Evolutionary conservation across 768 basidiomycete genomes (phyloP).

Genomic region (Saitozyma sp.): DNA sequence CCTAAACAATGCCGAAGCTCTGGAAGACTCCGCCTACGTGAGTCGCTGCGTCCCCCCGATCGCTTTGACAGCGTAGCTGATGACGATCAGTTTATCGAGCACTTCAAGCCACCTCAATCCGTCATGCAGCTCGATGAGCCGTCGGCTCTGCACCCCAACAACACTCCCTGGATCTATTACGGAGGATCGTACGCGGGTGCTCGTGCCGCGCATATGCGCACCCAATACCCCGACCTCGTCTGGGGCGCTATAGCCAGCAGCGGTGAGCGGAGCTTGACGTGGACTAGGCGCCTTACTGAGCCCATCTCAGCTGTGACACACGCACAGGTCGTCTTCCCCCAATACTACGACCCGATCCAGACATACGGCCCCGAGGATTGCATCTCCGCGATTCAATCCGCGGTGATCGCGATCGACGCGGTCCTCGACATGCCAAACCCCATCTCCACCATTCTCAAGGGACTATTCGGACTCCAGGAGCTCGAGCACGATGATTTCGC

Average conservation of each 20-base stretch:
- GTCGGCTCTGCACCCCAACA: constrained; percentile 65
- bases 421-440: constrained; percentile 35
- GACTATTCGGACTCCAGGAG: constrained; percentile 70
- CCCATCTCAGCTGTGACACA: constrained; percentile 70
- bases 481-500: constrained; percentile 58
- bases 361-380: constrained; percentile 61
- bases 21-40: constrained; percentile 79
- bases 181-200: constrained; percentile 95
- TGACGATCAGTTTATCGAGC: constrained; percentile 65
- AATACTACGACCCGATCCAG: constrained; percentile 80
- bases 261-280: constrained; percentile 52
- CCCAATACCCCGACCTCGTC: constrained; percentile 83
- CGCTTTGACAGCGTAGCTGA: constrained; percentile 4
- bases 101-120: constrained; percentile 64
- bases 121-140: constrained; percentile 21
- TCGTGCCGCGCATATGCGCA: constrained; percentile 84
- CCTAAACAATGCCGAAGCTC: constrained; percentile 83
- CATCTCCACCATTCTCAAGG: constrained; percentile 63
- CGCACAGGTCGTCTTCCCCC: constrained; percentile 75
- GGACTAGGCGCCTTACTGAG: neutral
- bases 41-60: neutral
- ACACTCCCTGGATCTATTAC: constrained; percentile 61
- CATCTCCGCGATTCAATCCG: constrained; percentile 28
- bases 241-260: constrained; percentile 87
- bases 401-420: constrained; percentile 35